Conservation (phyloP, 2,329 filamentous ascomycete species). For the Pyrenophora seminiperda region DNA sequence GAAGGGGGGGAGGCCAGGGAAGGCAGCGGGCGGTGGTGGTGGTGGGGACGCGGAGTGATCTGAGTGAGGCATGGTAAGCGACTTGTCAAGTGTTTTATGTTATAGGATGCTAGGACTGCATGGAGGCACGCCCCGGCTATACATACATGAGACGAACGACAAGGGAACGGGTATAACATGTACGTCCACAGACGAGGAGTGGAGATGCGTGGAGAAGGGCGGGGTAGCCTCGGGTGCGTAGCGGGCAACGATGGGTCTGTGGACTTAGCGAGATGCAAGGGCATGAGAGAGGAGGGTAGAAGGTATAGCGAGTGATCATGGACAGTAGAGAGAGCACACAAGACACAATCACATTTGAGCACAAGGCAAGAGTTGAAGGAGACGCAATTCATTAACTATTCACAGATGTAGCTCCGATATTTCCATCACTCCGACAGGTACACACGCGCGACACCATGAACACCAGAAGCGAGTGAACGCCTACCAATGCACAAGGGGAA, state of each 20-base stretch:
- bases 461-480: constrained; percentile 22
- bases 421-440: constrained; percentile 31
- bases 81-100: not conserved
- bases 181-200: not conserved
- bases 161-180: not conserved
- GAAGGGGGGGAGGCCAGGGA: constrained; percentile 49
- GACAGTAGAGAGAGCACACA: not conserved
- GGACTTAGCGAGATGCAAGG: not conserved
- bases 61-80: constrained; percentile 30
- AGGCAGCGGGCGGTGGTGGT: constrained; percentile 21
- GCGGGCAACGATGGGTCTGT: not conserved
- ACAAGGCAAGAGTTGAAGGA: constrained; percentile 15
- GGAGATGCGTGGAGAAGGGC: constrained; percentile 1
- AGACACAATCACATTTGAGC: not conserved
- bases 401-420: constrained; percentile 42
- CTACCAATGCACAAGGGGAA: constrained; percentile 19
- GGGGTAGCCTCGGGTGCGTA: constrained; percentile 7
- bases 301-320: not conserved
- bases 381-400: constrained; percentile 48
- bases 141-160: not conserved
- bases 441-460: constrained; percentile 25
- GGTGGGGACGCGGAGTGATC: constrained; percentile 21
- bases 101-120: not conserved
- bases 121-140: not conserved
- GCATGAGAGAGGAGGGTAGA: not conserved